These are phyloP conservation scores for Trypanosomatidae sp. DNA, from an alignment of 208 protist species.

Conservation along the genomic window DNA sequence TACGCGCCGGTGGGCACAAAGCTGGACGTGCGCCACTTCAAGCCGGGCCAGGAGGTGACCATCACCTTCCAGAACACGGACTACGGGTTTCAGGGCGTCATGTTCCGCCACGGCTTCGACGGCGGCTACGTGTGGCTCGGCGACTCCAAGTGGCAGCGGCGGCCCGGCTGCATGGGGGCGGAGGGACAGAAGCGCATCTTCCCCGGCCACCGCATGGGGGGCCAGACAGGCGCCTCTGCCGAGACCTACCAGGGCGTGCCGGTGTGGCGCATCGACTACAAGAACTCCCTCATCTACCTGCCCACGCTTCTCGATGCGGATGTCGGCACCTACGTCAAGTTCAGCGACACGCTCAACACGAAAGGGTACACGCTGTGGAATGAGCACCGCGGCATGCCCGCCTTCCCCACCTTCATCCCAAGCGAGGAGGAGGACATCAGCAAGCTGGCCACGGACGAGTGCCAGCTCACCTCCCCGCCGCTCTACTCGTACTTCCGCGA, in stretches of 20 bases:
- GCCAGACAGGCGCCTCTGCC: constrained; percentile 86
- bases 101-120: constrained; percentile 93
- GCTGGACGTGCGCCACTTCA: constrained; percentile 93
- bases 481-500: constrained; percentile 91
- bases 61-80: constrained; percentile 93
- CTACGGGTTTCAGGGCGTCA: constrained; percentile 92
- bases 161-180: constrained; percentile 90
- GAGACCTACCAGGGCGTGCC: constrained; percentile 90
- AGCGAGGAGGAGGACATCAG: constrained; percentile 80
- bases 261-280: constrained; percentile 94
- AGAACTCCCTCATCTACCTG: constrained; percentile 93
- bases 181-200: constrained; percentile 92
- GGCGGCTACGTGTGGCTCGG: constrained; percentile 93
- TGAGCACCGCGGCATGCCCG: constrained; percentile 86
- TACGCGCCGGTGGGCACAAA: constrained; percentile 93
- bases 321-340: constrained; percentile 90
- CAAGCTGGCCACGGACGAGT: constrained; percentile 88
- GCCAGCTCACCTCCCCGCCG: constrained; percentile 85
- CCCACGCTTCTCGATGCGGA: constrained; percentile 86
- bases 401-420: constrained; percentile 92
- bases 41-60: constrained; percentile 92
- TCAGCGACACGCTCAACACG: constrained; percentile 93
- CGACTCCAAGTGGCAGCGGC: constrained; percentile 92
- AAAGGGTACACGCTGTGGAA: constrained; percentile 93
- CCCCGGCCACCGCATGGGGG: constrained; percentile 89